phyloP scores from a whole-genome alignment of 1,284 basidiomycete genomes.

The Fistulinella staudtii region DNA sequence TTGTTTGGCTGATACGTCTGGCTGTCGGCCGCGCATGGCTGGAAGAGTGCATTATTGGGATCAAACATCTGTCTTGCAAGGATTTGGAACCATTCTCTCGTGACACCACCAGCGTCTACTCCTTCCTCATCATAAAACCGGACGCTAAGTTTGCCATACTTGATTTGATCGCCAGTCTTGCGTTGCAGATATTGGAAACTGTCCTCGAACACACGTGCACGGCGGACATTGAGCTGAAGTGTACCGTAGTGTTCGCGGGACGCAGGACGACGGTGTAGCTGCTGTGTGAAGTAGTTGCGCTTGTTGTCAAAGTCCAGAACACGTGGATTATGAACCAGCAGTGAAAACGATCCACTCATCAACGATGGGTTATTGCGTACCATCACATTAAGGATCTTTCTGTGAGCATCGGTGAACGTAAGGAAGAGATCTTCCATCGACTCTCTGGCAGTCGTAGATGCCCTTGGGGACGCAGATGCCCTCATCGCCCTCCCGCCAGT shows the following conservation, averaged over 20 bases:
- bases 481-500: conserved; percentile 45
- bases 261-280: conserved; percentile 84
- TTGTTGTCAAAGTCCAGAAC: conserved; percentile 99
- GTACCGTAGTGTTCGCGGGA: conserved; percentile 79
- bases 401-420: conserved; percentile 90
- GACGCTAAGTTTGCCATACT: conserved; percentile 95
- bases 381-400: conserved; percentile 95
- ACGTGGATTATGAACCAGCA: conserved; percentile 93
- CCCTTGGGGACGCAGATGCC: conserved; percentile 61
- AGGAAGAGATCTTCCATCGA: conserved; percentile 89
- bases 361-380: conserved; percentile 97
- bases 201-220: conserved; percentile 95
- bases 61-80: conserved; percentile 99
- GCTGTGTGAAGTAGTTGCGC: conserved; percentile 96
- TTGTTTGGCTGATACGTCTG: conserved; percentile 97
- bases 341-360: conserved; percentile 97
- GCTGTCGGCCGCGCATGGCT: conserved; percentile 92
- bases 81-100: conserved; percentile 98
- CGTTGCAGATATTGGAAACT: conserved; percentile 91
- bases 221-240: conserved; percentile 88
- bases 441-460: conserved; percentile 62
- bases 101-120: conserved; percentile 97
- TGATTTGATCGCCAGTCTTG: conserved; percentile 93
- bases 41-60: conserved; percentile 98
- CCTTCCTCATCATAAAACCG: conserved; percentile 98